Base-by-base conservation (phyloP, 495 filamentous ascomycete genomes). In the Apiosordaria backusii region DNA sequence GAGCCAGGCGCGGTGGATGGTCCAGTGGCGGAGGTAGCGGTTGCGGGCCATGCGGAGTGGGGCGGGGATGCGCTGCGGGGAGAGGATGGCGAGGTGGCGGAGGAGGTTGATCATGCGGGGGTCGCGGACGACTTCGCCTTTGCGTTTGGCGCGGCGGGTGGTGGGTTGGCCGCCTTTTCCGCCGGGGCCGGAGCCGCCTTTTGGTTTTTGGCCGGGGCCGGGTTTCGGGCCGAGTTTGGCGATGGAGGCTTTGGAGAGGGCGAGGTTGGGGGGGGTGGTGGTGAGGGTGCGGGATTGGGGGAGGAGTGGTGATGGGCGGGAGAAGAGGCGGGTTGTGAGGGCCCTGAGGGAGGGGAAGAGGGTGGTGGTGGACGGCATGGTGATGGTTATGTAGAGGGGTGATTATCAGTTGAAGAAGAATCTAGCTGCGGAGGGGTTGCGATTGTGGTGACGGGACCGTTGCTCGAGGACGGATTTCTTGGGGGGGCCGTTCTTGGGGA, bases 1-100 rank as follows among this genome's bases (percentile, higher is more conserved):
- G 66, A 90, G 81, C 90, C 92, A 97, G 22, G 93, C 95, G 70
- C 95, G 92, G 81, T 98, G 93, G 82, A 99, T 98, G 61, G 95
- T 97, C 95, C 96, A 99, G 82, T 99, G 95, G 24, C 95, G 90
- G 69, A 98, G 89, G 80, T 86, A 85, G 63, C 95, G 90, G 80
- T 89, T 90, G 68, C 93, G 92, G 25, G 87, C 91, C 84, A 97
- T 89, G 67, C 91, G 87, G 68, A 97, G 85, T 2, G 93, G 92
- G 2, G 91, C 87, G 0, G 91, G 91, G 64, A 74, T 74, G 10
- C 72, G 70, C 29, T 57, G 45, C 3, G 75, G 75, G 25, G 68
- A 71, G 26, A 75, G 72, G 18, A 73, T 35, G 57, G 72, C 66
- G 10, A 77, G 63, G 68, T 71, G 72, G 15, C 60, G 57, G 0